Evolutionary conservation across 83 land plant genomes (phyloP).

Genomic region (Picea abies): DNA sequence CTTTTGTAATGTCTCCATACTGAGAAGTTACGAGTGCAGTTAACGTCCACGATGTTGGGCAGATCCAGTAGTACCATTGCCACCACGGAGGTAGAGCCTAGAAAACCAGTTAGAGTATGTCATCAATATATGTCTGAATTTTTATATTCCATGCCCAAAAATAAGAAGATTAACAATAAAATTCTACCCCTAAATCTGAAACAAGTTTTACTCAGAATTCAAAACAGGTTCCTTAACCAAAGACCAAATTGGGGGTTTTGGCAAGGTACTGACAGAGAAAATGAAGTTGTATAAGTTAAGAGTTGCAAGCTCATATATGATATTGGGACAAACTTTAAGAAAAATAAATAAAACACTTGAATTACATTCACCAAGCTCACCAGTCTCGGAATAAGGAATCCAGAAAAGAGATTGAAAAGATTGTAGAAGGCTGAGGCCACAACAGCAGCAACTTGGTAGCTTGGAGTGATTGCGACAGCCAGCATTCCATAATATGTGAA

Average conservation of each 20-base stretch:
- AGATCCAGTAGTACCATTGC: conserved; percentile 27
- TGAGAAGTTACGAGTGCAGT: conserved; percentile 27
- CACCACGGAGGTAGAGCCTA: conserved; percentile 27
- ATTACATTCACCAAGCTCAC: conserved; percentile 17
- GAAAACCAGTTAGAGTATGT: not conserved
- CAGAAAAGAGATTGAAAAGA: conserved; percentile 33
- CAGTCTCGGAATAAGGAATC: conserved; percentile 29
- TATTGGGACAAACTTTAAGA: not conserved
- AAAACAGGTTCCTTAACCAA: no score
- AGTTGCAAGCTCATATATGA: no score
- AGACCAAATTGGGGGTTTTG: no score
- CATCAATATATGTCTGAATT: no score
- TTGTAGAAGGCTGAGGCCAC: conserved; percentile 29
- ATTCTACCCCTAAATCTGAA: not conserved
- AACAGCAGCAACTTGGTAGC: conserved; percentile 29
- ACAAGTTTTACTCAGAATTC: no score
- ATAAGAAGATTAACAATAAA: not conserved
- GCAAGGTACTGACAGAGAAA: not conserved
- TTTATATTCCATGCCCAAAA: no score
- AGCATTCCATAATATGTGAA: conserved; percentile 43
- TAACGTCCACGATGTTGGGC: conserved; percentile 25
- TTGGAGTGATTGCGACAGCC: conserved; percentile 34
- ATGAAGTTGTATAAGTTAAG: no score
- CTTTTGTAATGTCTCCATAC: conserved; percentile 16
- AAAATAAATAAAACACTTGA: not conserved